These are phyloP conservation scores for Solanum virginianum DNA, from an alignment of 257 asterid genomes.

Conservation along the genomic window DNA sequence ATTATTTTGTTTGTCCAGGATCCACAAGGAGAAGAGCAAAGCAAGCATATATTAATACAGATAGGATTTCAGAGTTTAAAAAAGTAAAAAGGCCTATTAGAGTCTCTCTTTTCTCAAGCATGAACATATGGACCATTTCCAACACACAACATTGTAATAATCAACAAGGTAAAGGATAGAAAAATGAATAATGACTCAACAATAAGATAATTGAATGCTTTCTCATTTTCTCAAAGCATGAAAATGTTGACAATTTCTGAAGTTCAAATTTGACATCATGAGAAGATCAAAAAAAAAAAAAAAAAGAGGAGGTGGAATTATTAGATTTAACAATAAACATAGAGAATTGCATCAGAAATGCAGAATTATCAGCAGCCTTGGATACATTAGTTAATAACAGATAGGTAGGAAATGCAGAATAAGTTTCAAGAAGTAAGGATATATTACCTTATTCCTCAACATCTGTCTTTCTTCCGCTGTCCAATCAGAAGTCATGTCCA, in stretches of 20 bases:
- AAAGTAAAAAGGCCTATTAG: neutral
- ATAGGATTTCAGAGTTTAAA: neutral
- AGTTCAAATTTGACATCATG: neutral
- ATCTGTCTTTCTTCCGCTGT: slow-evolving; percentile 67
- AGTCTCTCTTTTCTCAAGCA: neutral
- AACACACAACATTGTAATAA: neutral
- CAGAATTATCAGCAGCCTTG: neutral
- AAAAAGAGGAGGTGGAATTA: neutral
- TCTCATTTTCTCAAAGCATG: neutral
- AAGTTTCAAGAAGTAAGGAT: neutral
- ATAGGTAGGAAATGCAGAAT: neutral
- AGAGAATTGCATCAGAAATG: neutral
- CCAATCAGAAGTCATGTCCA: slow-evolving; percentile 93
- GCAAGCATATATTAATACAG: neutral
- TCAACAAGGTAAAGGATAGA: neutral
- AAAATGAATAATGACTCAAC: neutral
- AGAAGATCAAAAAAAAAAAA: neutral
- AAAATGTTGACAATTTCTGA: neutral
- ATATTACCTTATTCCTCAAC: slow-evolving; percentile 77
- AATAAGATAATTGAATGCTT: neutral
- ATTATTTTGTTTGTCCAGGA: neutral
- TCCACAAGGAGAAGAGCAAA: neutral
- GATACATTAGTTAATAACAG: neutral
- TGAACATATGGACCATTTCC: neutral
- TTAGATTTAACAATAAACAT: neutral